Percentiles rank a stretch among this genome's conserved stretches.
Conservation (phyloP, 208 protist genomes). For the Leishmania turanica region DNA sequence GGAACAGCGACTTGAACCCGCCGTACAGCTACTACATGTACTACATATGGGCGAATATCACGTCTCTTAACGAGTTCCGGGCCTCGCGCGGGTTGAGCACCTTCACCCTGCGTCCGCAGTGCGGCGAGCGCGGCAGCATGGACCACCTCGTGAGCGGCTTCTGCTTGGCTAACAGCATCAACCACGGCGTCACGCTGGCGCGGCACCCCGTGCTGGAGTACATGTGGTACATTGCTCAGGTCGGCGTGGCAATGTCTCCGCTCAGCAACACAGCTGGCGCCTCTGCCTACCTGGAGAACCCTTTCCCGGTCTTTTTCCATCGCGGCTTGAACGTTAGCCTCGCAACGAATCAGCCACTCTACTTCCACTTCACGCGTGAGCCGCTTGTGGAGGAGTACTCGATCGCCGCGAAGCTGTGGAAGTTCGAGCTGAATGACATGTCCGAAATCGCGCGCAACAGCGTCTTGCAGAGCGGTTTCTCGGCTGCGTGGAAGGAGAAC, state of each 20-base stretch:
- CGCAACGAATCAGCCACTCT: constrained; percentile 97
- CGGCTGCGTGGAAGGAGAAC: constrained; percentile 91
- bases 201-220: constrained; percentile 97
- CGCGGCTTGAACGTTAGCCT: constrained; percentile 97
- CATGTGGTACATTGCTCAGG: constrained; percentile 97
- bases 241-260: constrained; percentile 97
- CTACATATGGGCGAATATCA: constrained; percentile 99
- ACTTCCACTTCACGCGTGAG: constrained; percentile 95
- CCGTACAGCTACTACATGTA: constrained; percentile 98
- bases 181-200: constrained; percentile 96
- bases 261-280: constrained; percentile 98
- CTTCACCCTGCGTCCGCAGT: constrained; percentile 96
- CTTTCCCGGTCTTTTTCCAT: constrained; percentile 96
- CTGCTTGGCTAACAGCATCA: constrained; percentile 95
- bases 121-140: constrained; percentile 92
- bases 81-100: constrained; percentile 77
- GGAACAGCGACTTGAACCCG: constrained; percentile 95
- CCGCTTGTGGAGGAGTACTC: constrained; percentile 99
- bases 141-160: constrained; percentile 95
- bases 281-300: constrained; percentile 95
- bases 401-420: constrained; percentile 97
- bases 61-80: constrained; percentile 96
- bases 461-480: constrained; percentile 96
- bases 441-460: constrained; percentile 99
- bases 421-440: constrained; percentile 96